Conservation (phyloP, 441 rosid genomes). For the Populus hybrid region DNA sequence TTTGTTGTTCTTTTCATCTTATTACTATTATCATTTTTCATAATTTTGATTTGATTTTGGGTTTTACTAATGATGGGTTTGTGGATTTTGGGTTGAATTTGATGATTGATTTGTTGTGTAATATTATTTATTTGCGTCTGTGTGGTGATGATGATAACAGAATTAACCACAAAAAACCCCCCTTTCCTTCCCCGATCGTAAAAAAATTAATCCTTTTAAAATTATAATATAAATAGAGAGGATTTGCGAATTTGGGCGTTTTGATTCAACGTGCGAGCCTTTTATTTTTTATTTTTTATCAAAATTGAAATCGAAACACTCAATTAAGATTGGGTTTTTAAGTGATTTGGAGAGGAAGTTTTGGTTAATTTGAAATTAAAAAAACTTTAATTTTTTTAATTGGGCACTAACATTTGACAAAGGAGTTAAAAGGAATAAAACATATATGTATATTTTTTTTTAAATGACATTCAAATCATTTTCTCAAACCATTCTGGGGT, state of each 20-base stretch:
- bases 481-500: not conserved
- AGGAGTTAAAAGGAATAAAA: not conserved
- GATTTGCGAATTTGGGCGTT: not conserved
- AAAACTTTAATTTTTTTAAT: too few relatives aligned
- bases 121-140: not conserved
- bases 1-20: constrained; percentile 44
- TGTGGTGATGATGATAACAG: not conserved
- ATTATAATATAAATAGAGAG: not conserved
- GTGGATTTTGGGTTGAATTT: not conserved
- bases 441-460: too few relatives aligned
- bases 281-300: too few relatives aligned
- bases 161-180: not conserved
- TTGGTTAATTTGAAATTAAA: not conserved
- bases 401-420: not conserved
- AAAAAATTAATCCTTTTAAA: not conserved
- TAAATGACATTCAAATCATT: too few relatives aligned
- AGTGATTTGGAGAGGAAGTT: not conserved
- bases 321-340: not conserved
- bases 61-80: not conserved
- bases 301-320: not conserved
- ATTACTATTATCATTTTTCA: not conserved
- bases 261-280: not conserved
- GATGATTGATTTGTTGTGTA: not conserved
- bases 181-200: not conserved
- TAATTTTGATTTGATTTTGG: not conserved